Evolutionary conservation across 1,139 yeast genomes (phyloP), one percentile per base, ranked within the genome.

Genomic region (Kurtzmaniella natalensis): DNA sequence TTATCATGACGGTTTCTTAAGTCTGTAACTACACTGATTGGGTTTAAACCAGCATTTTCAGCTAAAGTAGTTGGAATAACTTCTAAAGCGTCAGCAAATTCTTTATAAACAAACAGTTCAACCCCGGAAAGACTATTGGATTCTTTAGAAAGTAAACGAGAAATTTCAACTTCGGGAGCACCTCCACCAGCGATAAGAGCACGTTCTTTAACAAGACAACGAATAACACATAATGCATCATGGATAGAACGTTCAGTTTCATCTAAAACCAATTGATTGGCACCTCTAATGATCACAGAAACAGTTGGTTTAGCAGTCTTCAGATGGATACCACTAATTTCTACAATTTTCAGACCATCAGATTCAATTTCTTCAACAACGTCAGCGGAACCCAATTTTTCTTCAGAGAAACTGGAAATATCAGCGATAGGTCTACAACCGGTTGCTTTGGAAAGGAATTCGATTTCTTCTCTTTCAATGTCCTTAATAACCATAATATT

Each of bases 171-270:
- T 64, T 92, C 99, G 31, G 98, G 96, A 5, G 98, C 97, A 47
- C 98, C 98, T 45, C 99, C 98, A 50, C 99, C 99, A 10, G 97
- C 96, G 62, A 92, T 87, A 53, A 92, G 70, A 2, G 96, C 97
- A 55, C 78, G 84, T 61, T 88, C 92, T 59, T 92, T 89, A 27
- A 94, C 97, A 38, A 92, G 70, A 67, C 98, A 92, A 58, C 97
- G 81, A 38, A 94, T 76, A 18, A 94, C 99, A 72, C 99, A 92
- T 39, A 92, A 73, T 1, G 98, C 97, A 61, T 92, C 98, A 55
- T 92, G 99, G 47, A 92, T 69, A 4, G 97, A 88, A 60, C 98
- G 81, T 59, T 94, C 99, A 30, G 97, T 80, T 65, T 92, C 98
- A 58, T 92, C 98, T 41, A 92, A 69, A 35, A 92, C 81, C 62